A percentile compares a stretch with the other conserved stretches of the same genome.
Evolutionary conservation across 306 rosid genomes (phyloP).

Genomic region (Trichosanthes cucumerina): DNA sequence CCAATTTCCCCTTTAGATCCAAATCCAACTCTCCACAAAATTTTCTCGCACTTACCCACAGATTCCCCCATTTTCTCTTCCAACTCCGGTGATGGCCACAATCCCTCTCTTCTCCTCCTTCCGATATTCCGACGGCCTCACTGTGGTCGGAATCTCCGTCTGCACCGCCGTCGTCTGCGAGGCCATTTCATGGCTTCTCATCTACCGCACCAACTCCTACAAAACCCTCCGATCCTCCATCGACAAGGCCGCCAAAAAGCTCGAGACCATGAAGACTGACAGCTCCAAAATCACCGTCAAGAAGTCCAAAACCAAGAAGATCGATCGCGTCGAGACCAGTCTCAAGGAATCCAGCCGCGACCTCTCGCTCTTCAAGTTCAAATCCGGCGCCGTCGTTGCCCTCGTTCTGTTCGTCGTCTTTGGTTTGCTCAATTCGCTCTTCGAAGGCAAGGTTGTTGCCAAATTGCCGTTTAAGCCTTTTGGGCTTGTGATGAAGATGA

Average conservation of each 20-base stretch:
- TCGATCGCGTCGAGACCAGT: slow-evolving; percentile 93
- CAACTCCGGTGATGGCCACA: slow-evolving; percentile 20
- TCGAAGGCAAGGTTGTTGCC: slow-evolving; percentile 86
- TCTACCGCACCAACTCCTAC: slow-evolving; percentile 94
- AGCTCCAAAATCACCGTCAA: slow-evolving; percentile 40
- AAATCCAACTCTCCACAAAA: not conserved
- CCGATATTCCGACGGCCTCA: slow-evolving; percentile 69
- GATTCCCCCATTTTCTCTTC: not conserved
- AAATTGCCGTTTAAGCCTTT: slow-evolving; percentile 80
- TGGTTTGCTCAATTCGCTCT: slow-evolving; percentile 78
- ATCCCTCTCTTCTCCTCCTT: slow-evolving; percentile 44
- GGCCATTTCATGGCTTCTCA: slow-evolving; percentile 91
- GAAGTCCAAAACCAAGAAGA: slow-evolving; percentile 90
- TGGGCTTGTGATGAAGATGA: slow-evolving; percentile 85
- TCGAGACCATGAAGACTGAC: slow-evolving; percentile 92
- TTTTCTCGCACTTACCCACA: slow-evolving; percentile 7
- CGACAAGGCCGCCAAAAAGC: slow-evolving; percentile 94
- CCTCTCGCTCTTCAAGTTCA: slow-evolving; percentile 87
- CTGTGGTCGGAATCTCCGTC: slow-evolving; percentile 82
- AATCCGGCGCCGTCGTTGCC: slow-evolving; percentile 96
- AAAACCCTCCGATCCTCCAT: slow-evolving; percentile 90
- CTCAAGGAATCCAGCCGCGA: slow-evolving; percentile 95
- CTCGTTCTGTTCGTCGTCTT: slow-evolving; percentile 94
- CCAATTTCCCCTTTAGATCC: not conserved
- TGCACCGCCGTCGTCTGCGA: slow-evolving; percentile 92